phyloP scores from a whole-genome alignment of 2,329 filamentous ascomycete genomes.

The Monosporascus sp. region DNA sequence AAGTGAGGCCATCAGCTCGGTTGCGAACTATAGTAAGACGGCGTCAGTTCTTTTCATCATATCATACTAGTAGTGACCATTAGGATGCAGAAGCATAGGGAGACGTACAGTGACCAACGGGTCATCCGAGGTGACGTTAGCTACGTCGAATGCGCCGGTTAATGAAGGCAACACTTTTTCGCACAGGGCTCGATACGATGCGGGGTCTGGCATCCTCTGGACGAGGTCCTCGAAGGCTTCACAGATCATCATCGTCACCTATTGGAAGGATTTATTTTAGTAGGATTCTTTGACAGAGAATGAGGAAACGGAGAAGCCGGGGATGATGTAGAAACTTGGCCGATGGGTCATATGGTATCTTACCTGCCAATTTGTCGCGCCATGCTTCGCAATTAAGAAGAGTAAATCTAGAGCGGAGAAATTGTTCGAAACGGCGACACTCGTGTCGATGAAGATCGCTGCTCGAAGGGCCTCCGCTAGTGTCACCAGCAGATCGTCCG shows the following conservation, averaged over 20 bases:
- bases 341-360: not conserved
- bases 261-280: slow-evolving; percentile 3
- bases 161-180: slow-evolving; percentile 81
- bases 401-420: slow-evolving; percentile 74
- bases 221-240: slow-evolving; percentile 92
- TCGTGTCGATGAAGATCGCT: slow-evolving; percentile 73
- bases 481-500: slow-evolving; percentile 87
- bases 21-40: slow-evolving; percentile 55
- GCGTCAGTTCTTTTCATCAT: slow-evolving; percentile 14
- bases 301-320: not conserved
- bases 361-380: slow-evolving; percentile 78
- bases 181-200: slow-evolving; percentile 73
- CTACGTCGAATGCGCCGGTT: slow-evolving; percentile 84
- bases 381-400: slow-evolving; percentile 83
- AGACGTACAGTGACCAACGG: slow-evolving; percentile 66
- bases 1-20: slow-evolving; percentile 75
- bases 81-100: not conserved
- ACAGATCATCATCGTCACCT: slow-evolving; percentile 73
- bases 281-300: not conserved
- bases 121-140: slow-evolving; percentile 77
- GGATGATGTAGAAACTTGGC: not conserved
- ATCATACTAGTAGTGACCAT: not conserved
- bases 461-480: slow-evolving; percentile 81
- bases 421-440: slow-evolving; percentile 65
- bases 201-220: slow-evolving; percentile 56